Percentiles rank a stretch among this genome's conserved stretches.
Conservation (phyloP, 768 basidiomycete genomes). For the Lepiota brunneoincarnata region DNA sequence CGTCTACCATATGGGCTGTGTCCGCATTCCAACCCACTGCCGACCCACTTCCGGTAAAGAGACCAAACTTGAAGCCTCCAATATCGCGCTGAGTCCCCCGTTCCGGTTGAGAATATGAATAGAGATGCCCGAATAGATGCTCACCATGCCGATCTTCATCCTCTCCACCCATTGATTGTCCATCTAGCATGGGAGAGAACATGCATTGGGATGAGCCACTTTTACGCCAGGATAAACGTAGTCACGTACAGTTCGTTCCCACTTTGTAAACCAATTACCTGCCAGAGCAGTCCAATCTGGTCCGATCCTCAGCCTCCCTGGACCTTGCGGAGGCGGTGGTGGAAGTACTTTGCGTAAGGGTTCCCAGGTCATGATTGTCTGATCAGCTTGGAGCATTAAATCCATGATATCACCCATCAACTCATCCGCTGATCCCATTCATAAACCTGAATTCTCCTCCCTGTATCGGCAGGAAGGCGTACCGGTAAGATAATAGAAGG, state of each 20-base stretch:
- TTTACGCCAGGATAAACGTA: not conserved
- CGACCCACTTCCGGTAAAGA: slow-evolving; percentile 33
- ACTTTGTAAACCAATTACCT: slow-evolving; percentile 39
- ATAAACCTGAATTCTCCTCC: not conserved
- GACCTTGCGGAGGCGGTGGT: slow-evolving; percentile 32
- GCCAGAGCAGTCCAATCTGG: slow-evolving; percentile 37
- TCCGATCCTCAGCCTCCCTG: slow-evolving; percentile 33
- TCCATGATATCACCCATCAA: slow-evolving; percentile 38
- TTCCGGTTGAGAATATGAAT: not conserved
- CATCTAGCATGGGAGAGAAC: slow-evolving; percentile 20
- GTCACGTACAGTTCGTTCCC: slow-evolving; percentile 32
- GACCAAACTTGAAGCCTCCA: slow-evolving; percentile 31
- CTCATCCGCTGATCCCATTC: slow-evolving; percentile 27
- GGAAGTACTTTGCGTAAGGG: slow-evolving; percentile 35
- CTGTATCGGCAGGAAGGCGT: not conserved
- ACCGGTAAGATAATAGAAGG: slow-evolving; percentile 37
- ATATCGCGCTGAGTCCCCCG: slow-evolving; percentile 26
- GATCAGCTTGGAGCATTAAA: slow-evolving; percentile 31
- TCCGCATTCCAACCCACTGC: slow-evolving; percentile 39
- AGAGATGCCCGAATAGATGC: not conserved
- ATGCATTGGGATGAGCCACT: not conserved
- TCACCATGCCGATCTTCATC: slow-evolving; percentile 34
- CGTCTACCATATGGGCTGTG: slow-evolving; percentile 34
- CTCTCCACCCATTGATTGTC: slow-evolving; percentile 32
- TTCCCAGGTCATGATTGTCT: slow-evolving; percentile 38